phyloP scores from a whole-genome alignment of 2,329 filamentous ascomycete genomes.

The Neofusicoccum ribis region DNA sequence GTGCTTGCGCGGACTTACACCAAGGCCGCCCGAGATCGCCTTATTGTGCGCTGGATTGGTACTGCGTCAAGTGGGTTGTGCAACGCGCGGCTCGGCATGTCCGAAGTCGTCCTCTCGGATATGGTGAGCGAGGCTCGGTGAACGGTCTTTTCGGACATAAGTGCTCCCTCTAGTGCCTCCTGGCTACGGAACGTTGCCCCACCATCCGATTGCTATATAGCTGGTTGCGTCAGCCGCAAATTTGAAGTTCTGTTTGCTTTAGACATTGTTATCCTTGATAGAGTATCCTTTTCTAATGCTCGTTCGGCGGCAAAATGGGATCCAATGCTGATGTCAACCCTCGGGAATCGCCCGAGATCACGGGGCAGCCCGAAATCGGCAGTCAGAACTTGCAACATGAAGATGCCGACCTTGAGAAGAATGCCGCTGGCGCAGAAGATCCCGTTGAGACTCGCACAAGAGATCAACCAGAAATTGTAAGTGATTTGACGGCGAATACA shows the following conservation, averaged over 20 bases:
- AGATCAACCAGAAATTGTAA: not conserved
- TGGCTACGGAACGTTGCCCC: not conserved
- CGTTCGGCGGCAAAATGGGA: not conserved
- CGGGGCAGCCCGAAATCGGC: not conserved
- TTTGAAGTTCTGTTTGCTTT: no score
- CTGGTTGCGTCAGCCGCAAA: no score
- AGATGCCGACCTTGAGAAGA: not conserved
- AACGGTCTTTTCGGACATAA: not conserved
- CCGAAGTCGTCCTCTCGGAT: not conserved
- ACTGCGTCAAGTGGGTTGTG: not conserved
- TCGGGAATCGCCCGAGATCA: no score
- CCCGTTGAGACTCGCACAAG: no score
- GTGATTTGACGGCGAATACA: not conserved
- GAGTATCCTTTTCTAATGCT: not conserved
- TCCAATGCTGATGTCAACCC: not conserved
- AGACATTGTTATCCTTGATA: no score
- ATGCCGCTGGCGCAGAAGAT: not conserved
- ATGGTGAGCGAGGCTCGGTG: not conserved
- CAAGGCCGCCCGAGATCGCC: not conserved
- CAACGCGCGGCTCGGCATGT: not conserved
- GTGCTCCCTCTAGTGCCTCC: no score
- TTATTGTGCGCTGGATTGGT: not conserved
- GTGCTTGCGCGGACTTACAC: not conserved
- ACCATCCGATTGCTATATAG: not conserved
- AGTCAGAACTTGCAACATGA: not conserved